phyloP scores from a whole-genome alignment of 192 early-diverging fungal genomes.

The Backusella parvicylindrica region DNA sequence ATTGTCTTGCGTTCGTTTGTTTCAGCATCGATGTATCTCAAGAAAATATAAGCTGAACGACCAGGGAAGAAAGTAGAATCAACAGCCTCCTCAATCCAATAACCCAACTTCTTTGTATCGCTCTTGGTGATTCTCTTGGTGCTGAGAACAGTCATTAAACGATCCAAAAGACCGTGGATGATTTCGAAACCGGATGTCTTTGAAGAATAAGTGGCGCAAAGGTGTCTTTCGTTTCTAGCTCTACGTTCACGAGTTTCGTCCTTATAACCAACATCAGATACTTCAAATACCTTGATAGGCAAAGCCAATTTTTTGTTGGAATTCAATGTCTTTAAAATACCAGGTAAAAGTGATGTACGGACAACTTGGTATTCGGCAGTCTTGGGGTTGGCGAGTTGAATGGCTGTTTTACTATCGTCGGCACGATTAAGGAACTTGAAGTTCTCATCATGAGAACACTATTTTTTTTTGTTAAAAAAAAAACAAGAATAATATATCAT shows the following conservation, averaged over 20 bases:
- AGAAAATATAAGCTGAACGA: conserved; percentile 84
- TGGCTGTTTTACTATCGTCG: conserved; percentile 79
- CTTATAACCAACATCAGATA: conserved; percentile 91
- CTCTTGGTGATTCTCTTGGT: conserved; percentile 44
- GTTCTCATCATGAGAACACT: conserved; percentile 98
- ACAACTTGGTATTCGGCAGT: conserved; percentile 91
- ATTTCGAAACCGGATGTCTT: conserved; percentile 84
- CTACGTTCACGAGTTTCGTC: conserved; percentile 76
- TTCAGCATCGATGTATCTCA: conserved; percentile 42
- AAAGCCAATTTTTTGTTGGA: conserved; percentile 84
- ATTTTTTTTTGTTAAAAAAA: no score
- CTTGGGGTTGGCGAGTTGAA: conserved; percentile 90
- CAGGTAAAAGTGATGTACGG: conserved; percentile 87
- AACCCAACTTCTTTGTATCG: conserved; percentile 54
- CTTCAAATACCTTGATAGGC: conserved; percentile 95
- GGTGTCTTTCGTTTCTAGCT: conserved; percentile 85
- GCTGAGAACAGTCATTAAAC: conserved; percentile 80
- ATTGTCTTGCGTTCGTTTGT: conserved; percentile 29
- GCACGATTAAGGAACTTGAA: conserved; percentile 80
- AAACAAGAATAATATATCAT: background rate
- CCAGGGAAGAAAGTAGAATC: conserved; percentile 89
- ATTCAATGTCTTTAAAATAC: conserved; percentile 89
- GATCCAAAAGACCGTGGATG: conserved; percentile 91
- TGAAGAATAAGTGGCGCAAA: conserved; percentile 82
- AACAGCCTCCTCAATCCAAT: conserved; percentile 77